These are phyloP conservation scores for Suillus alpinus DNA, from an alignment of 768 basidiomycete genomes.

Conservation along the genomic window DNA sequence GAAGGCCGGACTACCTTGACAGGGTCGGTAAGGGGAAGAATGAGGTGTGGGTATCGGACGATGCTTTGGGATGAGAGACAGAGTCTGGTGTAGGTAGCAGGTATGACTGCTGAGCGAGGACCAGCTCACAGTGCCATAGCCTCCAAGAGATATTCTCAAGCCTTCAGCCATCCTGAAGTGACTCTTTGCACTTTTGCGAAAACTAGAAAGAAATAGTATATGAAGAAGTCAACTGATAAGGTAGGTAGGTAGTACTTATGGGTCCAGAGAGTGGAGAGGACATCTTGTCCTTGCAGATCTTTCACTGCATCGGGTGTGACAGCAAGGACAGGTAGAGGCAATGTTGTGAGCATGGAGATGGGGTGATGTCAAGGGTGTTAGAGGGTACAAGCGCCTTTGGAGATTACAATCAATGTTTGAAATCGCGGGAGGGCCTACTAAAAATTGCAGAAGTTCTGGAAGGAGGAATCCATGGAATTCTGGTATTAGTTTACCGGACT, in stretches of 20 bases:
- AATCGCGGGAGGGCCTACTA: conserved; percentile 14
- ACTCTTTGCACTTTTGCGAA: conserved; percentile 83
- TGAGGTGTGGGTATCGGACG: conserved; percentile 20
- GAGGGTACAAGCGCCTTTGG: conserved; percentile 9
- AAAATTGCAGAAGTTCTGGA: conserved; percentile 10
- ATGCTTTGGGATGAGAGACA: conserved; percentile 15
- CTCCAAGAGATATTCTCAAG: conserved; percentile 90
- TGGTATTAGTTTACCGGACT: neutral
- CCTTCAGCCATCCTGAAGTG: conserved; percentile 73
- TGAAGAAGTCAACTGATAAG: conserved; percentile 7
- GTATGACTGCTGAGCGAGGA: conserved; percentile 28
- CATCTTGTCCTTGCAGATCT: conserved; percentile 67
- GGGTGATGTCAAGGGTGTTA: conserved; percentile 11
- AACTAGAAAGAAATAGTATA: conserved; percentile 41
- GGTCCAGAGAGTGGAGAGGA: conserved; percentile 65
- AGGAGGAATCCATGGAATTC: conserved; percentile 15
- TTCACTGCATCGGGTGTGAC: conserved; percentile 64
- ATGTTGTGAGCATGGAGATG: conserved; percentile 43
- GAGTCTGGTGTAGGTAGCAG: conserved; percentile 29
- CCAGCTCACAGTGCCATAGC: conserved; percentile 71
- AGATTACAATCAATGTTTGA: conserved; percentile 19
- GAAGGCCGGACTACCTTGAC: conserved; percentile 16
- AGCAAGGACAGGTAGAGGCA: conserved; percentile 65
- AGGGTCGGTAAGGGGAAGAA: conserved; percentile 24
- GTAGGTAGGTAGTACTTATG: conserved; percentile 41